Base-by-base conservation (phyloP, 1,139 yeast species). In the Blastobotrys illinoisensis region DNA sequence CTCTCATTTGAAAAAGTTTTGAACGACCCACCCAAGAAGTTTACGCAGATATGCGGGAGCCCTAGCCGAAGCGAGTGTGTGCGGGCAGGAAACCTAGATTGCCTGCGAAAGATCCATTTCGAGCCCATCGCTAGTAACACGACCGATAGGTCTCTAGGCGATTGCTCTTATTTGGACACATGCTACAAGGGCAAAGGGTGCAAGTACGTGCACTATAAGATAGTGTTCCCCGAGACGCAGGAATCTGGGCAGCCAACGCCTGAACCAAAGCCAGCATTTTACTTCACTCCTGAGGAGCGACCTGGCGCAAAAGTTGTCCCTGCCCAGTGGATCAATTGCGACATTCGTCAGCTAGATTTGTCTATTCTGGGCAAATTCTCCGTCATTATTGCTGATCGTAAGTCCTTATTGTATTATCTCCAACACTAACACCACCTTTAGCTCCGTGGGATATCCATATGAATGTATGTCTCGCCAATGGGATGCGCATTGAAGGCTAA, bases 131-230 rank as follows among this genome's bases (percentile, higher is more conserved):
- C 69, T 13, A 56, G 64, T 44, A 45, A 60, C 19, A 79, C 77
- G 54, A 83, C 97, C 0, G 97, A 91, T 64, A 56, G 71, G 1
- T 71, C 76, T 20, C 69, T 88, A n/a, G 98, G 97, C 0, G 97
- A 91, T 68, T 91, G 98, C 65, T 90, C 97, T 3, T 91, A 91
- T 65, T 76, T 91, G 59, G 97, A 91, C 67, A 90, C 97, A 0
- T 91, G 98, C 65, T 96, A 88, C 71, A 89, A 90, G 69, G 80
- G 87, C 70, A 83, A 81, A 60, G 75, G 82, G 3, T 91, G 97
- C 69, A 76, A 95, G 28, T 91, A 87, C 67, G 76, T 88, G 47
- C 98, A 91, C 70, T 91, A 90, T 68, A 76, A 79, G 58, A 86
- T 64, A 64, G 74, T 64, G 57, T 60, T 62, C 26, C 65, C 74